phyloP scores from a whole-genome alignment of 306 rosid species.

The Spatholobus suberectus region DNA sequence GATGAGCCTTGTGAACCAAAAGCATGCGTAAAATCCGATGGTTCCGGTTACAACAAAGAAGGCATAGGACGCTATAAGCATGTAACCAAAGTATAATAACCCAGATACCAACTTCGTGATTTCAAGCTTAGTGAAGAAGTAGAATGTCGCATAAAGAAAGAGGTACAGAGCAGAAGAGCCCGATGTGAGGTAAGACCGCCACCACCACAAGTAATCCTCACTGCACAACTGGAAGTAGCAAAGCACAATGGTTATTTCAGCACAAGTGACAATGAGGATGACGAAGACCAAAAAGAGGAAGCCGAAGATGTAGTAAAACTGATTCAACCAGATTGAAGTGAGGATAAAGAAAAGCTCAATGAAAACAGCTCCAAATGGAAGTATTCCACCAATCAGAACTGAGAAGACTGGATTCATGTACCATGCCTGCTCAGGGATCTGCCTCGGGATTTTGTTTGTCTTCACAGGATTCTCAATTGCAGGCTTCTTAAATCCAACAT shows the following conservation, averaged over 20 bases:
- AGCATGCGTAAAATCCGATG: slow-evolving; percentile 95
- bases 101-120: slow-evolving; percentile 95
- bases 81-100: slow-evolving; percentile 88
- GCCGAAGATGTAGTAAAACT: slow-evolving; percentile 96
- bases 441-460: slow-evolving; percentile 98
- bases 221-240: slow-evolving; percentile 99
- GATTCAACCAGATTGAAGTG: slow-evolving; percentile 98
- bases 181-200: slow-evolving; percentile 95
- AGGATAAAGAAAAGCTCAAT: slow-evolving; percentile 97
- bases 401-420: slow-evolving; percentile 96
- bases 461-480: slow-evolving; percentile 95
- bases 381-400: slow-evolving; percentile 89
- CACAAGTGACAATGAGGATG: slow-evolving; percentile 90
- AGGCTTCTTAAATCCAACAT: slow-evolving; percentile 92
- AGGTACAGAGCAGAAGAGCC: slow-evolving; percentile 95
- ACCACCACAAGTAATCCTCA: slow-evolving; percentile 98
- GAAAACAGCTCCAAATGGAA: slow-evolving; percentile 97
- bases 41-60: slow-evolving; percentile 95
- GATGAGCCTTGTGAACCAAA: slow-evolving; percentile 98
- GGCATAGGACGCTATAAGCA: slow-evolving; percentile 93
- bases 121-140: slow-evolving; percentile 99
- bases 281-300: slow-evolving; percentile 92
- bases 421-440: slow-evolving; percentile 98
- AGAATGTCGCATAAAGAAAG: slow-evolving; percentile 92
- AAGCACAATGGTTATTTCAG: slow-evolving; percentile 89